phyloP scores from a whole-genome alignment of 208 protist species.

The Polymyxa betae region DNA sequence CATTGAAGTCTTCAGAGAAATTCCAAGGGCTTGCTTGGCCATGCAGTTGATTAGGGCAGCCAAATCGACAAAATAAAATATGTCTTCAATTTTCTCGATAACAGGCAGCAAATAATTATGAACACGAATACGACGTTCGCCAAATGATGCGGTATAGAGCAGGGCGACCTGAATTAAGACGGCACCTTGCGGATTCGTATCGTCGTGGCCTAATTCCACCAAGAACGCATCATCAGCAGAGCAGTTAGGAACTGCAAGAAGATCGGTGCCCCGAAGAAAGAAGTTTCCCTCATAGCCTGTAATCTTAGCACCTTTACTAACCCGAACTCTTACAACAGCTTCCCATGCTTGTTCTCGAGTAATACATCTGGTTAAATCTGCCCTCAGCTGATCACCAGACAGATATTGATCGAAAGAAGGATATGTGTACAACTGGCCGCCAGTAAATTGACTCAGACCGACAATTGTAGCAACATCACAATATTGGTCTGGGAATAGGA shows the following conservation, averaged over 20 bases:
- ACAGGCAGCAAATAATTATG: constrained; percentile 75
- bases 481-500: constrained; percentile 80
- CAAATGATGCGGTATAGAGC: constrained; percentile 77
- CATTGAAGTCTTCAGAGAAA: constrained; percentile 60
- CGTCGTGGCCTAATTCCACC: constrained; percentile 71
- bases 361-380: constrained; percentile 72
- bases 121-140: constrained; percentile 78
- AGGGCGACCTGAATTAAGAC: constrained; percentile 75
- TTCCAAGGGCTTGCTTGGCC: constrained; percentile 73
- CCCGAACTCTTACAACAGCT: constrained; percentile 91
- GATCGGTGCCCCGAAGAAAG: constrained; percentile 87
- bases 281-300: constrained; percentile 87
- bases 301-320: constrained; percentile 80
- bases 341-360: constrained; percentile 88
- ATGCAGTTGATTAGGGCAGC: constrained; percentile 69
- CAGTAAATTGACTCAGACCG: constrained; percentile 80
- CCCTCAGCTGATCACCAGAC: constrained; percentile 64
- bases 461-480: constrained; percentile 86
- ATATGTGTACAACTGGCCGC: constrained; percentile 62
- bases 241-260: constrained; percentile 89
- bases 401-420: background rate
- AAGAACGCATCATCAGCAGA: constrained; percentile 83
- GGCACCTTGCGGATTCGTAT: constrained; percentile 45
- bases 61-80: constrained; percentile 70
- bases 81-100: constrained; percentile 29